phyloP scores from a whole-genome alignment of 2,329 filamentous ascomycete genomes.

The Juglanconis sp. region DNA sequence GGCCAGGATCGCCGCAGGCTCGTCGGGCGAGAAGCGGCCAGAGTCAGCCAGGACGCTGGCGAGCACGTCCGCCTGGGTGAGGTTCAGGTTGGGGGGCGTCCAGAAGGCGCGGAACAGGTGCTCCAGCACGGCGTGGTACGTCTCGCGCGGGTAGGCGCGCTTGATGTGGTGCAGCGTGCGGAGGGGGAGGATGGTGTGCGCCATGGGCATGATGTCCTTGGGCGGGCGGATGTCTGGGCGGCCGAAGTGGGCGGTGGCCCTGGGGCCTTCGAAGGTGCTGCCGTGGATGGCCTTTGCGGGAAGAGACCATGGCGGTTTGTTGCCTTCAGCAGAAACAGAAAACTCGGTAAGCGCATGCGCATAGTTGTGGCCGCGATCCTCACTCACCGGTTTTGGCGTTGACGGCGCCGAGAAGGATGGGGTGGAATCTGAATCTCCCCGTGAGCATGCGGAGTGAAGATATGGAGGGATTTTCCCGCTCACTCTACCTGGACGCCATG shows the following conservation, averaged over 20 bases:
- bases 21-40: slow-evolving; percentile 44
- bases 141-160: slow-evolving; percentile 43
- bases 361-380: neutral
- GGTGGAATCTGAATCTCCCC: slow-evolving; percentile 54
- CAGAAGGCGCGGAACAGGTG: slow-evolving; percentile 61
- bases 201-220: slow-evolving; percentile 39
- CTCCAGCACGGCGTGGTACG: slow-evolving; percentile 52
- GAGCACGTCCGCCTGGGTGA: slow-evolving; percentile 57
- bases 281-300: slow-evolving; percentile 64
- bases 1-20: slow-evolving; percentile 55
- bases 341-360: neutral
- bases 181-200: slow-evolving; percentile 53
- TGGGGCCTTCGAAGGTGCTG: slow-evolving; percentile 33
- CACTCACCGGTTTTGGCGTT: slow-evolving; percentile 55
- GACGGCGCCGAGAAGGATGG: slow-evolving; percentile 68
- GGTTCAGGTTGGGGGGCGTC: slow-evolving; percentile 54
- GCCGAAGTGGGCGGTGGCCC: slow-evolving; percentile 37
- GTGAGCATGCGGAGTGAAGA: neutral
- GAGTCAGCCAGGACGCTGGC: slow-evolving; percentile 32
- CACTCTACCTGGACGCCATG: slow-evolving; percentile 66
- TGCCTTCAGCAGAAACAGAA: slow-evolving; percentile 44
- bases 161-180: slow-evolving; percentile 67
- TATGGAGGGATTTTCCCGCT: slow-evolving; percentile 23
- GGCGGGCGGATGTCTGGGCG: slow-evolving; percentile 36
- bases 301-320: slow-evolving; percentile 71